These are phyloP conservation scores for Tremellales sp. DNA, from an alignment of 1,284 basidiomycete genomes.

Conservation along the genomic window DNA sequence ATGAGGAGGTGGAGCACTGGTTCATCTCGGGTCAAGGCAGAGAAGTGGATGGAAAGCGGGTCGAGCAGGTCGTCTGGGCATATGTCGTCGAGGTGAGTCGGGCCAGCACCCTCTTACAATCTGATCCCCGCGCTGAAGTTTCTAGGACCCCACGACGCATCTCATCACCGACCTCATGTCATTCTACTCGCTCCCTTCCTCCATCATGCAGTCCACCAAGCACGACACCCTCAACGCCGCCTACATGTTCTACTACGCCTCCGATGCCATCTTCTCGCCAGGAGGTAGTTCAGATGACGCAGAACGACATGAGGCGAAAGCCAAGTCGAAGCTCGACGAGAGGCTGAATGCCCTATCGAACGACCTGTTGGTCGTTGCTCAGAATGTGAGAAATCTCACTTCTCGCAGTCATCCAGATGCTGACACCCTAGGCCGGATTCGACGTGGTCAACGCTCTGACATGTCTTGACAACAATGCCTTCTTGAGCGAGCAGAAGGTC, in stretches of 20 bases:
- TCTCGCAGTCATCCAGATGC: background rate
- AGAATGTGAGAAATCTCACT: constrained; percentile 49
- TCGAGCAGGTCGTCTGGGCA: constrained; percentile 87
- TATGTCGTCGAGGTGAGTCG: constrained; percentile 88
- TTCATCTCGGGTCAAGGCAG: constrained; percentile 78
- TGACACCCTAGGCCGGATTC: constrained; percentile 62
- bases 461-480: constrained; percentile 84
- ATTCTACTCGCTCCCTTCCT: constrained; percentile 91
- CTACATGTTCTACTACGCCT: constrained; percentile 57
- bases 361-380: constrained; percentile 75
- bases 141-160: constrained; percentile 73
- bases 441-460: constrained; percentile 96
- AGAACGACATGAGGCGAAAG: constrained; percentile 52
- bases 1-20: constrained; percentile 82
- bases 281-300: constrained; percentile 32
- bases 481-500: constrained; percentile 78
- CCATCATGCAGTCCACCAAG: constrained; percentile 49
- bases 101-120: background rate
- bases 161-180: constrained; percentile 93
- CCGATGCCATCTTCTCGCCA: constrained; percentile 39
- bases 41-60: constrained; percentile 57
- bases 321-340: constrained; percentile 61
- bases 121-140: background rate
- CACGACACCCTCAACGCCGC: constrained; percentile 52
- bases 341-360: constrained; percentile 69